Conservation (phyloP, 352 stramenopile genomes). For the Phytophthora rubi region DNA sequence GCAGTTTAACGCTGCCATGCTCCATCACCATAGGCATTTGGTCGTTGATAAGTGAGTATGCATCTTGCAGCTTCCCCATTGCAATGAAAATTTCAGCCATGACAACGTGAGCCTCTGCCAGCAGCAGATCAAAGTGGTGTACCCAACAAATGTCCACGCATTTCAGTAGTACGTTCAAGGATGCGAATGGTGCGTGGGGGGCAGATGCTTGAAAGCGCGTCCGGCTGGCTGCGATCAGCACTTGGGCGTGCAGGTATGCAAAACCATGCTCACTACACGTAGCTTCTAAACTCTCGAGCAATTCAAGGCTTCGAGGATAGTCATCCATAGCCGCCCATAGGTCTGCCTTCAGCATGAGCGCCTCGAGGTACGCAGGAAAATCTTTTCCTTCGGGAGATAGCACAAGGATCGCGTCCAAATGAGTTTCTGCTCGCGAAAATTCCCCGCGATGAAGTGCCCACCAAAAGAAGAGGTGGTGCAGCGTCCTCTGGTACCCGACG, state of each 20-base stretch:
- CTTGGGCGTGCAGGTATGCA: conserved; percentile 56
- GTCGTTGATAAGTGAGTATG: conserved; percentile 52
- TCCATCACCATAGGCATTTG: conserved; percentile 78
- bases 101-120: conserved; percentile 63
- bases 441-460: conserved; percentile 65
- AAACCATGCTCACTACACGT: conserved; percentile 52
- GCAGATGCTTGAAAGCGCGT: conserved; percentile 42
- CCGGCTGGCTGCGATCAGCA: conserved; percentile 52
- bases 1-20: conserved; percentile 59
- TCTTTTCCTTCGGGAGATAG: conserved; percentile 60
- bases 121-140: conserved; percentile 65
- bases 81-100: conserved; percentile 69
- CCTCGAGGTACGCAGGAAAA: conserved; percentile 53
- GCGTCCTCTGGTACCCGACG: conserved; percentile 47
- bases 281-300: conserved; percentile 48
- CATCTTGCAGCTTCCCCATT: conserved; percentile 60
- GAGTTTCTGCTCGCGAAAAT: conserved; percentile 41
- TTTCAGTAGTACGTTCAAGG: conserved; percentile 49
- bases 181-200: conserved; percentile 58
- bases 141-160: conserved; percentile 52
- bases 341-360: conserved; percentile 38
- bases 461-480: conserved; percentile 59
- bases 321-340: conserved; percentile 44
- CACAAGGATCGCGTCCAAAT: conserved; percentile 49
- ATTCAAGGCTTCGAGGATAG: conserved; percentile 42